Base-by-base conservation (phyloP, 257 asterid species). In the Voacanga thouarsii region DNA sequence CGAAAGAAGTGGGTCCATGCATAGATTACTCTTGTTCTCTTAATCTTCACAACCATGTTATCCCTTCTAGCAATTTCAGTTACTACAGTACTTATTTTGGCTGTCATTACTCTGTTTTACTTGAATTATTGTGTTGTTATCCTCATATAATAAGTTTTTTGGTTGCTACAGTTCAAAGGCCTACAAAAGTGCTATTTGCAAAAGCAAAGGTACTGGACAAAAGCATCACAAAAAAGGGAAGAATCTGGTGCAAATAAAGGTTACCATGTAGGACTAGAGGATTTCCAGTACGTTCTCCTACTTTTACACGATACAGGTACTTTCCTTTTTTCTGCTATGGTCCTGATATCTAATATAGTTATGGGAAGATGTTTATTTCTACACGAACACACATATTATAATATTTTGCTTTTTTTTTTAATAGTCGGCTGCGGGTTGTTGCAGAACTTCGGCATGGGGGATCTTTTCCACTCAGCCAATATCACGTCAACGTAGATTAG, bases 371-470 rank as follows among this genome's bases (percentile, higher is more conserved):
- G 30, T 49, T 71, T 60, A n/a, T 55, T 59, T 70, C 23, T 43
- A 16, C 55, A 47, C 37, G 77, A 73, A 77, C 82, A 55, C 59
- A 78, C 75, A 53, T 73, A 67, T 72, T 39, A 19, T 72, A 30
- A 68, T 82, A 12, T 71, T 8, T 39, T 68, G 60, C 78, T 75
- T 41, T 78, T 77, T 71, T 77, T 71, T 72, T 49, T 50, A 61
- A 79, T 85, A 92, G 98, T 84, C 94, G 90, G 82, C 74, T 93
- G 90, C 89, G 89, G 61, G 97, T 85, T 74, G 90, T 93, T 79
- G 90, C 97, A 43, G 98, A 93, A 84, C 89, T 93, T 78, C 88
- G 95, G 82, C 97, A 93, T 73, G 91, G 89, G n/a, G 66, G 98
- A 92, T 83, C 86, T 93, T 71, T 93, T 93, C 79, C 98, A 93